A percentile compares a stretch with the other conserved stretches of the same genome.
phyloP scores from a whole-genome alignment of 2,329 filamentous ascomycete genomes.

The Onygenales sp. region DNA sequence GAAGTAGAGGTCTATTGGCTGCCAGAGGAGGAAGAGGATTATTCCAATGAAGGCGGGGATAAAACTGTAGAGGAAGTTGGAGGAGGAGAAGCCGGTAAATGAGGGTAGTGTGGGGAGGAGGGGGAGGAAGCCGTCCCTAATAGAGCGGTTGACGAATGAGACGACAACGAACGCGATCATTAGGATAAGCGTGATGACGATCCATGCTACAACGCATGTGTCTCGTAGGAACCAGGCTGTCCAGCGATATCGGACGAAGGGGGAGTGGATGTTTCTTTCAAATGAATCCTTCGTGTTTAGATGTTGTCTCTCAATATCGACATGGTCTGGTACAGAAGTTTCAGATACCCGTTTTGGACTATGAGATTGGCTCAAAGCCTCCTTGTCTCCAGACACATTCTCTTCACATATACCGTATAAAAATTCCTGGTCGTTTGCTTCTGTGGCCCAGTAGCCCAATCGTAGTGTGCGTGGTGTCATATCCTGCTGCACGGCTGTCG shows the following conservation, averaged over 20 bases:
- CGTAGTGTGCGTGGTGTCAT: conserved; percentile 53
- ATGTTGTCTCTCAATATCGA: conserved; percentile 30
- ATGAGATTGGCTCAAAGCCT: conserved; percentile 23
- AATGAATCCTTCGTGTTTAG: conserved; percentile 34
- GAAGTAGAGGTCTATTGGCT: conserved; percentile 52
- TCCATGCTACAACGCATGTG: conserved; percentile 55
- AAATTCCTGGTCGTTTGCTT: conserved; percentile 52
- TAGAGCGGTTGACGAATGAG: conserved; percentile 62
- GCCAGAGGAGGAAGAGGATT: conserved; percentile 49
- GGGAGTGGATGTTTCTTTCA: conserved; percentile 43
- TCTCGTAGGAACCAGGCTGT: conserved; percentile 69
- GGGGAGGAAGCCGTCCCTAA: conserved; percentile 64
- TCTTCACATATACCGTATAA: conserved; percentile 74
- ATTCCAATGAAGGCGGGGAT: conserved; percentile 50
- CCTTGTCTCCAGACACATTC: conserved; percentile 41
- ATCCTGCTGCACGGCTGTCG: conserved; percentile 37
- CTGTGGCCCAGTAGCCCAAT: conserved; percentile 71
- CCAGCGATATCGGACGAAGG: conserved; percentile 53
- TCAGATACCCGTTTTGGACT: conserved; percentile 21
- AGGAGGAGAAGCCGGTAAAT: conserved; percentile 62
- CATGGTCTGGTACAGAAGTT: conserved; percentile 19
- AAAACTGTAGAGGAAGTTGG: conserved; percentile 77
- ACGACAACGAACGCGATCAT: conserved; percentile 64
- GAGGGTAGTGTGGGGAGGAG: conserved; percentile 53
- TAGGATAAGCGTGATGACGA: conserved; percentile 50